Conservation (phyloP, 164 flowering plant genomes). For the Magnolia changhungtana region DNA sequence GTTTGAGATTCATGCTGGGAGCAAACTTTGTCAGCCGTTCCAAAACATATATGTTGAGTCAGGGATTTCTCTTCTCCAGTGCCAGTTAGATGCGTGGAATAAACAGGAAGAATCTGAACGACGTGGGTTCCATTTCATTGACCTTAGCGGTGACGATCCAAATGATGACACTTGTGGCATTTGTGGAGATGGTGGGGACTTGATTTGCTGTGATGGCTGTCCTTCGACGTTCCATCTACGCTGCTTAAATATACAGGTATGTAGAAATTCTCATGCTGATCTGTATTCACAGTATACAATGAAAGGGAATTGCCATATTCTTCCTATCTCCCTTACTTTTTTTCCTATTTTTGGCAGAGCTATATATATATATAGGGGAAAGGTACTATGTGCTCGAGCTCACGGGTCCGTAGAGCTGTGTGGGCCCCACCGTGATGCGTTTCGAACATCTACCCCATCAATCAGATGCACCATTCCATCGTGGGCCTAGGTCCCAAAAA, state of each 20-base stretch:
- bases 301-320: background rate
- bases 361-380: no score
- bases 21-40: conserved; percentile 78
- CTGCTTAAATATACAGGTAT: conserved; percentile 84
- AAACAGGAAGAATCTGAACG: conserved; percentile 48
- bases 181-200: conserved; percentile 97
- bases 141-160: conserved; percentile 77
- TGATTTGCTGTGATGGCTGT: conserved; percentile 98
- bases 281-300: background rate
- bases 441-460: no score
- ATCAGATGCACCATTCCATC: no score
- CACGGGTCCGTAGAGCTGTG: no score
- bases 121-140: conserved; percentile 47
- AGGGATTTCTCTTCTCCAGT: conserved; percentile 75
- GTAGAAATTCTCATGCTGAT: background rate
- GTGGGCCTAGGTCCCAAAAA: no score
- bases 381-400: no score
- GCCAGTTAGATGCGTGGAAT: conserved; percentile 91
- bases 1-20: conserved; percentile 96
- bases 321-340: no score
- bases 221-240: conserved; percentile 93
- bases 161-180: conserved; percentile 97
- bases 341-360: no score
- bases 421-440: no score
- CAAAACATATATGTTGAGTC: conserved; percentile 67